phyloP scores from a whole-genome alignment of 1,139 yeast genomes.

The Arxiozyma heterogenica region DNA sequence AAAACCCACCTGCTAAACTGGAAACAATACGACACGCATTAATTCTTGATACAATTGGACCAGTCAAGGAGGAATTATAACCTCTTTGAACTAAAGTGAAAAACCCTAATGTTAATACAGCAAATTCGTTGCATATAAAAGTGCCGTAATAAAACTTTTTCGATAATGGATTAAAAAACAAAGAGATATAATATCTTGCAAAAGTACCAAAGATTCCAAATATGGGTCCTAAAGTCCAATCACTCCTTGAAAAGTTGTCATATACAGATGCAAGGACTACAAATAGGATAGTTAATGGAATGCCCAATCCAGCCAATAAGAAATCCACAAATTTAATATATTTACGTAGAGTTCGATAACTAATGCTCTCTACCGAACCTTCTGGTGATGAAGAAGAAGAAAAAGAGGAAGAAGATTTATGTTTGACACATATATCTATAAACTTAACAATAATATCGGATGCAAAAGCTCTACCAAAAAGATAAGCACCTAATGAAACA shows the following conservation, averaged over 20 bases:
- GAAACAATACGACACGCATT: conserved; percentile 44
- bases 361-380: neutral
- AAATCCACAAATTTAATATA: conserved; percentile 8
- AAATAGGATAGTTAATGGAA: conserved; percentile 22
- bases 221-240: conserved; percentile 27
- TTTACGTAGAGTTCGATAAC: conserved; percentile 4
- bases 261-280: conserved; percentile 25
- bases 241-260: conserved; percentile 20
- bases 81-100: conserved; percentile 47
- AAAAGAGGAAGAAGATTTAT: neutral
- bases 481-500: conserved; percentile 37
- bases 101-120: conserved; percentile 49
- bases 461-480: conserved; percentile 38
- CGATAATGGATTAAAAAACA: conserved; percentile 36
- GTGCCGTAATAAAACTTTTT: conserved; percentile 65
- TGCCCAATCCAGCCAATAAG: conserved; percentile 9
- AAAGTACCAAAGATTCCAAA: conserved; percentile 30
- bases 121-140: conserved; percentile 54
- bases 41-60: conserved; percentile 30
- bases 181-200: conserved; percentile 47
- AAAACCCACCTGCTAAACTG: conserved; percentile 62
- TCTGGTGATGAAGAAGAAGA: neutral
- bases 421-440: neutral
- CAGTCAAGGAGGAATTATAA: conserved; percentile 6
- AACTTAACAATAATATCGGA: conserved; percentile 10